These are phyloP conservation scores for Cephalotrichum gorgonifer DNA, from an alignment of 2,329 filamentous ascomycete genomes.

Conservation along the genomic window DNA sequence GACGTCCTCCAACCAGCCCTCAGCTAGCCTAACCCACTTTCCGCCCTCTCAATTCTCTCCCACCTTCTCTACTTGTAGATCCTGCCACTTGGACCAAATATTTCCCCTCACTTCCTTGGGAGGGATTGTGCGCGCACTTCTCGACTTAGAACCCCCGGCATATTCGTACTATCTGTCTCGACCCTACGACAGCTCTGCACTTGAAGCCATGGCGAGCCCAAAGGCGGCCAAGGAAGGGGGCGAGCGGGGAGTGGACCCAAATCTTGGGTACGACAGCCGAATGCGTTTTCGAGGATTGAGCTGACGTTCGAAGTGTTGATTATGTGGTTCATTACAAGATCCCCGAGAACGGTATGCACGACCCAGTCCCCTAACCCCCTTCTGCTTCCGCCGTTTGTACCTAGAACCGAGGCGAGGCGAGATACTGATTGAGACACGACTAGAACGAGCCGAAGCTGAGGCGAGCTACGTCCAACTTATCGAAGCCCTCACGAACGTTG, in stretches of 20 bases:
- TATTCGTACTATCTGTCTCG: too few species aligned
- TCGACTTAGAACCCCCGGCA: too few species aligned
- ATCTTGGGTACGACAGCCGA: neutral
- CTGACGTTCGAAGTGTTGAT: constrained; percentile 51
- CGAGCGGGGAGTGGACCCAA: neutral
- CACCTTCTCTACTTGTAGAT: neutral
- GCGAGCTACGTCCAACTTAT: constrained; percentile 70
- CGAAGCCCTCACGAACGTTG: constrained; percentile 62
- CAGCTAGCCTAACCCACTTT: neutral
- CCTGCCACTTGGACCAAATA: too few species aligned
- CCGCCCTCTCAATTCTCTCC: neutral
- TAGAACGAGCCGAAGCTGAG: constrained; percentile 60
- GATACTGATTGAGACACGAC: neutral
- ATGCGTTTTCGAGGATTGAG: neutral
- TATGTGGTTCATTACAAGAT: constrained; percentile 79
- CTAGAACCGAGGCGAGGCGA: neutral
- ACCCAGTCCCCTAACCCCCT: neutral
- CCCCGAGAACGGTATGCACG: constrained; percentile 48
- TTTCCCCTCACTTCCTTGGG: too few species aligned
- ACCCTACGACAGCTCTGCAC: too few species aligned
- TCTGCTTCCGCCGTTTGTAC: neutral
- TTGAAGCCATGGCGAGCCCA: constrained; percentile 2
- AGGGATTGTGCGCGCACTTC: neutral
- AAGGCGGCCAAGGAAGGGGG: neutral
- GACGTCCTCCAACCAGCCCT: neutral